These are phyloP conservation scores for Kregervanrija pseudodelftensis DNA, from an alignment of 805 yeast species.

Conservation along the genomic window DNA sequence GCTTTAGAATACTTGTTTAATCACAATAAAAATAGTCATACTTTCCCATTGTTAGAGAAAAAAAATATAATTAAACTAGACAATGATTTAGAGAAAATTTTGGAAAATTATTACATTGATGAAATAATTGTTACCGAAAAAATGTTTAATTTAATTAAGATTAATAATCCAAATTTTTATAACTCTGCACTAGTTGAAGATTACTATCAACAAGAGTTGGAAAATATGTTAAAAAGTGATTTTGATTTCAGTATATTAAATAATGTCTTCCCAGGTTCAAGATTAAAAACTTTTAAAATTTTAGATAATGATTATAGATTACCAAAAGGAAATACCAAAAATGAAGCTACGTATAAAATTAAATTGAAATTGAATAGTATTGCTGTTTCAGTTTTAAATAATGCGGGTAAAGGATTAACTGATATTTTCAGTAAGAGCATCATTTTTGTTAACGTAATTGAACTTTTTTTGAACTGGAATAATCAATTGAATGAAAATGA, in stretches of 20 bases:
- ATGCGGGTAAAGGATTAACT: background rate
- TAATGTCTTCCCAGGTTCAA: conserved; percentile 1
- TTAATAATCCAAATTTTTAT: conserved; percentile 3
- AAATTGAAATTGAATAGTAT: conserved; percentile 2
- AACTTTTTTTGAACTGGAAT: conserved; percentile 1
- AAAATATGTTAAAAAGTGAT: background rate
- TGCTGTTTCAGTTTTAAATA: conserved; percentile 4
- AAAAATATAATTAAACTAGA: conserved; percentile 16
- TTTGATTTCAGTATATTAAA: no score
- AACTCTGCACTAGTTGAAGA: conserved; percentile 4
- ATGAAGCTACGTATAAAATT: background rate
- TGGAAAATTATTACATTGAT: conserved; percentile 19
- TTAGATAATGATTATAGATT: conserved; percentile 1
- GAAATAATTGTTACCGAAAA: conserved; percentile 1
- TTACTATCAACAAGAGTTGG: background rate
- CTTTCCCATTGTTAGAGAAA: conserved; percentile 11
- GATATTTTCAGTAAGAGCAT: background rate
- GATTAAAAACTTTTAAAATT: background rate
- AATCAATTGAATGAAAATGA: background rate
- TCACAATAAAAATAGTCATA: conserved; percentile 16
- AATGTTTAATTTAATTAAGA: conserved; percentile 5
- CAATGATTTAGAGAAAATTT: conserved; percentile 24
- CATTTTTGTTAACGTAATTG: conserved; percentile 2
- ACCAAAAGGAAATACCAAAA: background rate
- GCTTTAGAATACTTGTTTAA: conserved; percentile 36